A percentile compares a stretch with the other conserved stretches of the same genome.
Conservation (phyloP, 208 protist species). For the Phytomonas francai region DNA sequence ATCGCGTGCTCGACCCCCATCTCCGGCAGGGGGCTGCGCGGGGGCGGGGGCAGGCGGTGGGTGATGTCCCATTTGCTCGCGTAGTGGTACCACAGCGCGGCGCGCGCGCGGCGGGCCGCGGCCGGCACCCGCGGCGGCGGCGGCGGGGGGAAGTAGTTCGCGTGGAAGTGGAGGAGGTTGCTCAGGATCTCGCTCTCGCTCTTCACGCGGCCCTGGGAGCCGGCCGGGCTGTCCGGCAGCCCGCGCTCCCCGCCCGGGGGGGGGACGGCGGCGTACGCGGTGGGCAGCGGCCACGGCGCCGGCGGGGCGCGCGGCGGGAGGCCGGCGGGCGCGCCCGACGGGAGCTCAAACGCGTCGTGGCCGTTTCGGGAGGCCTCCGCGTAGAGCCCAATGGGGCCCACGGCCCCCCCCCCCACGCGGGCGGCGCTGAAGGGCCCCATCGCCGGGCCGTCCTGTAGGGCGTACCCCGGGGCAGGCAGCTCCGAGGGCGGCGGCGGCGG, state of each 20-base stretch:
- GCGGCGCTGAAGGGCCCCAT: too few relatives aligned
- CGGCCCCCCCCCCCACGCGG: too few relatives aligned
- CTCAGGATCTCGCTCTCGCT: conserved; percentile 63
- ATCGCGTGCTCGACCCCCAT: conserved; percentile 62
- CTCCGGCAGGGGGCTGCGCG: conserved; percentile 63
- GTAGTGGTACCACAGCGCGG: conserved; percentile 73
- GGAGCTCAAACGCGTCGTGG: neutral
- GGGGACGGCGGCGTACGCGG: neutral
- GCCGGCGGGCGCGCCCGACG: neutral
- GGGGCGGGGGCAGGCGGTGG: conserved; percentile 65
- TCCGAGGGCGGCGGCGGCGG: neutral
- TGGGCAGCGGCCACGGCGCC: neutral
- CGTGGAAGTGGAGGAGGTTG: conserved; percentile 72
- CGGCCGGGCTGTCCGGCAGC: too few relatives aligned
- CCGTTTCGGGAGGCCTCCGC: too few relatives aligned
- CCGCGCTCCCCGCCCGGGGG: too few relatives aligned
- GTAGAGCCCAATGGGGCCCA: too few relatives aligned
- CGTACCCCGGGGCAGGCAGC: too few relatives aligned
- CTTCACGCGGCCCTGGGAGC: conserved; percentile 19
- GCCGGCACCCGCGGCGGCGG: conserved; percentile 41
- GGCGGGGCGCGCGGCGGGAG: conserved; percentile 4
- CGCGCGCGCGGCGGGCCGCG: conserved; percentile 31
- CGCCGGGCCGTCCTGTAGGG: too few relatives aligned
- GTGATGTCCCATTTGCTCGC: conserved; percentile 79
- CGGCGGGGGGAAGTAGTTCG: conserved; percentile 73